These are phyloP conservation scores for Neurospora sp. DNA, from an alignment of 495 filamentous ascomycete species.

Conservation along the genomic window DNA sequence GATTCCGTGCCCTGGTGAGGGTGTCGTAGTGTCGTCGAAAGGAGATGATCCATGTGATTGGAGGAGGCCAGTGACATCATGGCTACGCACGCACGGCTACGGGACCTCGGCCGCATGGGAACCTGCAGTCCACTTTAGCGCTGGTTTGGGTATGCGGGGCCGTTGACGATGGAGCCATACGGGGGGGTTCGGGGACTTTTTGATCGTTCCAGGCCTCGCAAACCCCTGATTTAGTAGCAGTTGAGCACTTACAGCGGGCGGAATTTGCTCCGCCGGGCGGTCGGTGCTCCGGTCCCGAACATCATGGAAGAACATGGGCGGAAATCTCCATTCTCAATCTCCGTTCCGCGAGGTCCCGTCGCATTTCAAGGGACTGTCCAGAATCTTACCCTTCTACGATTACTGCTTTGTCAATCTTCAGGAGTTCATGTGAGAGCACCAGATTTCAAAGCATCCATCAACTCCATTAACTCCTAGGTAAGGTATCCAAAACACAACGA, in stretches of 20 bases:
- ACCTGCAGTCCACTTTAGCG: neutral
- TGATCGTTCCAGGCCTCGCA: neutral
- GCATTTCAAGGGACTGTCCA: neutral
- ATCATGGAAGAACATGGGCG: neutral
- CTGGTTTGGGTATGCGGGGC: neutral
- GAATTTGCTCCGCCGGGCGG: neutral
- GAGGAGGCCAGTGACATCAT: neutral
- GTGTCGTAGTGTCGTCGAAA: neutral
- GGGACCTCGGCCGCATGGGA: neutral
- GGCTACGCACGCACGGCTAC: neutral
- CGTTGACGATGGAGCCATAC: neutral
- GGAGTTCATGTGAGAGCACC: neutral
- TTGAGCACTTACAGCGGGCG: neutral
- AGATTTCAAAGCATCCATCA: neutral
- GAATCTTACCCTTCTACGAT: neutral
- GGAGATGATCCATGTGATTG: neutral
- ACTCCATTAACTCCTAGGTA: neutral
- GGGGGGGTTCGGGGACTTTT: neutral
- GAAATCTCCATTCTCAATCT: neutral
- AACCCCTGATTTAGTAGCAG: neutral
- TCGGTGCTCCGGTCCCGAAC: neutral
- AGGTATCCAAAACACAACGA: neutral
- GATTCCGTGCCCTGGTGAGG: neutral
- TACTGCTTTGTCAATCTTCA: neutral
- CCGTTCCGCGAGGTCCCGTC: neutral